Base-by-base conservation (phyloP, 345 rosid genomes). In the Lumnitzera racemosa region DNA sequence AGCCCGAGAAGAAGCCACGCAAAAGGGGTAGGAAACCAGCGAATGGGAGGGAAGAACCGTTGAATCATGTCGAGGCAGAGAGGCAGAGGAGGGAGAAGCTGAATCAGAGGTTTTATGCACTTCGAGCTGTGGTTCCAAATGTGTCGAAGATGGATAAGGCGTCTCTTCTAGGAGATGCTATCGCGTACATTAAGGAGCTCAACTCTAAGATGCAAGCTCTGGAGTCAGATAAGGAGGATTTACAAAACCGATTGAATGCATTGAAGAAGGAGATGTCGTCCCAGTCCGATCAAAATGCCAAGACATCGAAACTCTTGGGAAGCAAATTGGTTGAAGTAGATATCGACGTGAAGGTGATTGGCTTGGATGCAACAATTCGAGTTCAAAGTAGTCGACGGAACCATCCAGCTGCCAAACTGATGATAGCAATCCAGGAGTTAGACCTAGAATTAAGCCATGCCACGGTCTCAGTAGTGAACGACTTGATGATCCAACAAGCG, bases 121-220 rank as follows among this genome's bases (percentile, higher is more conserved):
- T 90, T 23, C 73, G 97, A 70, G 96, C 91, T 25, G 89, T 88
- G 62, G 97, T 90, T 59, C 97, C 97, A 12, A 88, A 86, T 31
- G 94, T 90, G 2, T 90, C 97, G 0, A 90, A 90, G 70, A 90
- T 90, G 98, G 98, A 91, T 46, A 91, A 91, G 63, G 98, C 98
- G 25, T 91, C 98, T 14, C 84, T 90, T 11, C 82, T 90, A 0
- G 96, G 86, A 43, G 97, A 90, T 52, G 96, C 96, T 0, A 88
- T 88, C 17, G 71, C 96, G 2, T 90, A 90, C 61, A 90, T 90
- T 36, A 81, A 79, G 16, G 98, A 90, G 78, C 94, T 90, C 15
- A 84, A 61, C 49, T 12, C 67, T 6, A 88, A 86, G 78, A 61
- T 88, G 36, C 78, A 72, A 57, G 70, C 29, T 49, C 47, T 78